Evolutionary conservation across 352 stramenopile genomes (phyloP), one percentile per base, ranked within the genome.

Genomic region (Phytopythium helicoides): DNA sequence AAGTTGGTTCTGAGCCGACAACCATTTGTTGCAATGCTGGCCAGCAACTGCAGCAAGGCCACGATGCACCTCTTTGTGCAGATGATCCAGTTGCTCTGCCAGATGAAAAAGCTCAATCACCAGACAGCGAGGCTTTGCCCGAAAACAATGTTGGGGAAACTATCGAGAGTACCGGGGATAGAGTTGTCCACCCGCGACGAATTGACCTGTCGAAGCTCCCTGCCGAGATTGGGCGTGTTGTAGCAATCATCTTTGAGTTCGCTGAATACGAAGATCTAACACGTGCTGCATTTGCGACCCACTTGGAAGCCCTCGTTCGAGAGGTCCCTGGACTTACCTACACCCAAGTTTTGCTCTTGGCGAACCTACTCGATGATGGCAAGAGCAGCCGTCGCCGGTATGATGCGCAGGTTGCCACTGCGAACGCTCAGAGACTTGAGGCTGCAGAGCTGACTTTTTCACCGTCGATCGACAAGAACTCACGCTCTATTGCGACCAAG

Each of bases 401-500:
- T 15, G 54, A 65, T 28, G 31, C 25, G 19, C 66, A 56, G n/a
- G 41, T 58, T 50, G 19, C 47, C 3, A 52, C 28, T 9, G 55
- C 64, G 18, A 56, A 50, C 10, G 56, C 60, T 37, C 54, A 57
- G 39, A 58, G 50, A 14, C 36, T 66, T 19, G 52, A 50, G 35
- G 60, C 48, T 39, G 54, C 52, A 4, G 73, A 93, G 42, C 54
- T 89, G 41, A 93, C 82, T n/a, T 88, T 91, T 47, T 62, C 57
- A 12, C 82, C 82, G 1, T 52, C 59, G 2, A 91, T 93, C 56
- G 72, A 89, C 62, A 81, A 76, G 56, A 87, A 88, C 47, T 93
- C 82, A 16, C 64, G 63, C 37, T 53, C 56, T 41, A 80, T 90
- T 31, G 76, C 68, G 7, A 77, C 64, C 15, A 87, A 89, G 34